Evolutionary conservation across 2,329 filamentous ascomycete species (phyloP).

Genomic region (Passalora sequoiae): DNA sequence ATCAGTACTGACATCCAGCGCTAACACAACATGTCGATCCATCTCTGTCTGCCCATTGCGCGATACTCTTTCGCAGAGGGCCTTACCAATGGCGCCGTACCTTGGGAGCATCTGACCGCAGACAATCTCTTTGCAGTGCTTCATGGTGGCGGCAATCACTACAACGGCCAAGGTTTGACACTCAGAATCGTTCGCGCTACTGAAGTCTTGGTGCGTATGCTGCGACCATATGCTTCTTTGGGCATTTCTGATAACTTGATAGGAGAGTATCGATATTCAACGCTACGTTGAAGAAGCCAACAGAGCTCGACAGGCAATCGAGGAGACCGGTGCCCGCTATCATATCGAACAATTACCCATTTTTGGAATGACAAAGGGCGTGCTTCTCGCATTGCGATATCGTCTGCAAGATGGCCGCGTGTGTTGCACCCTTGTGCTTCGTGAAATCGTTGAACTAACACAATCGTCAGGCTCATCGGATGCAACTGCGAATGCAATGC

Average conservation of each 20-base stretch:
- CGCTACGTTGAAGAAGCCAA: constrained; percentile 24
- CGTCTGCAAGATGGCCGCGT: constrained; percentile 36
- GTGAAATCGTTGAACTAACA: constrained; percentile 1
- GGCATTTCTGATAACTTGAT: constrained; percentile 5
- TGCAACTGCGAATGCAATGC: constrained; percentile 31
- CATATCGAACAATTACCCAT: constrained; percentile 41
- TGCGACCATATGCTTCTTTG: background rate
- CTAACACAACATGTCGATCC: constrained; percentile 22
- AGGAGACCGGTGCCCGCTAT: constrained; percentile 28
- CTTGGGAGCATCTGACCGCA: background rate
- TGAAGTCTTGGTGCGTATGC: constrained; percentile 36
- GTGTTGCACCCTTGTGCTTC: background rate
- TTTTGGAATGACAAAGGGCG: constrained; percentile 39
- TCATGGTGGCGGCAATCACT: background rate
- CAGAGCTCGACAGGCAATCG: constrained; percentile 11
- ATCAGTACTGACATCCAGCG: constrained; percentile 10
- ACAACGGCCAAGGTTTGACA: constrained; percentile 29
- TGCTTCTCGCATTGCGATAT: constrained; percentile 40
- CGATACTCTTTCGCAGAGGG: constrained; percentile 4
- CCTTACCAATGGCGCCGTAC: background rate
- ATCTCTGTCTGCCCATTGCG: constrained; percentile 2
- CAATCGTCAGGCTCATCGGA: constrained; percentile 24
- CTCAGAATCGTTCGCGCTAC: constrained; percentile 37
- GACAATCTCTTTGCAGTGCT: background rate
- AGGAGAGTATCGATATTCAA: constrained; percentile 32